Percentiles rank a stretch among this genome's conserved stretches.
Conservation (phyloP, 495 filamentous ascomycete species). For the Aspergillus egyptiacus region DNA sequence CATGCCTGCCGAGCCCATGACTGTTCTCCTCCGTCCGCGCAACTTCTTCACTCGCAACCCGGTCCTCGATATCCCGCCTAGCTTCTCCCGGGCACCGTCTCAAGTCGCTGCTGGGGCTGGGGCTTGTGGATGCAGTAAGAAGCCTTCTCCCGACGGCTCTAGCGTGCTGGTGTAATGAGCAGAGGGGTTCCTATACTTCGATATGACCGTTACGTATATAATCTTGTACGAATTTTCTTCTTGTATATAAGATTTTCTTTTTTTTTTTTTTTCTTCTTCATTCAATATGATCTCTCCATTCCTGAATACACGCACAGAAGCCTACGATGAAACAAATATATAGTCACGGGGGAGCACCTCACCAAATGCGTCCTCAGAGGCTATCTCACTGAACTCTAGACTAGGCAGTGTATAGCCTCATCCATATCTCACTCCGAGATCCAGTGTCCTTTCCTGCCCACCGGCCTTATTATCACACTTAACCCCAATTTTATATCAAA, state of each 20-base stretch:
- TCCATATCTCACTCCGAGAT: too few relatives aligned
- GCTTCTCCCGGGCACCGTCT: constrained; percentile 66
- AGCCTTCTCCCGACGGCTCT: constrained; percentile 31
- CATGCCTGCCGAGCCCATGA: constrained; percentile 92
- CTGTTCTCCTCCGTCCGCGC: constrained; percentile 71
- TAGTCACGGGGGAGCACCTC: too few relatives aligned
- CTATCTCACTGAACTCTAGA: too few relatives aligned
- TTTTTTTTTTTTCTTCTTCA: too few relatives aligned
- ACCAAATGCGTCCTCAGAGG: too few relatives aligned
- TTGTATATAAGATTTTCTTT: constrained; percentile 5
- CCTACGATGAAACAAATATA: too few relatives aligned
- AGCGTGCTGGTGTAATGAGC: constrained; percentile 35
- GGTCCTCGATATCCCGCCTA: constrained; percentile 80
- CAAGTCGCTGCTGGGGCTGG: constrained; percentile 51
- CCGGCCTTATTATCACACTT: too few relatives aligned
- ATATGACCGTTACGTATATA: background rate
- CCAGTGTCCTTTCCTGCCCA: too few relatives aligned
- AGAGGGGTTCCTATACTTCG: background rate
- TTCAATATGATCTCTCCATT: too few relatives aligned
- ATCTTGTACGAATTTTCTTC: background rate
- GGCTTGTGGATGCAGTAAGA: constrained; percentile 36
- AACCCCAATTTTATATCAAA: too few relatives aligned
- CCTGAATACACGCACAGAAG: too few relatives aligned
- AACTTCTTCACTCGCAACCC: constrained; percentile 88
- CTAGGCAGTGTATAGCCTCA: too few relatives aligned